Base-by-base conservation (phyloP, 768 basidiomycete genomes). In the Amyloporia xantha region DNA sequence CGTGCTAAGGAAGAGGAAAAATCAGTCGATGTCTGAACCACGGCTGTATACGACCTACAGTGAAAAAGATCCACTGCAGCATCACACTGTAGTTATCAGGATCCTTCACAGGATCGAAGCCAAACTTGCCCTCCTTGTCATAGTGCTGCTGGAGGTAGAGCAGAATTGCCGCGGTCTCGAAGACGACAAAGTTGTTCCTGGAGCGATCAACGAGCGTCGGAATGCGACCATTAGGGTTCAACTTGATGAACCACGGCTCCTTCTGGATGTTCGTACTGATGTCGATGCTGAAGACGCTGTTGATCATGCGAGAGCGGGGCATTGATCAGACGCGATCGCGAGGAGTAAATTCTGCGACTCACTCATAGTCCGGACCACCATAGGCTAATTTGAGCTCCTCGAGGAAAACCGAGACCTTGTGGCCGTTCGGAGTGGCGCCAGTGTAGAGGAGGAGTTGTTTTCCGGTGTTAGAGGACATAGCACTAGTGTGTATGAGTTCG, bases 21-120 rank as follows among this genome's bases (percentile, higher is more conserved):
- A n/a, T n/a, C n/a, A n/a, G 36, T 30, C 43, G 20, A 3, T 6
- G 9, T 27, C 23, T 15, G 30, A n/a, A 3, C 21, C n/a, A 15
- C 24, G 10, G 23, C 25, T 27, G 25, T n/a, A n/a, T 10, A 17
- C 10, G 3, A 57, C 76, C 48, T 52, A 84, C 84, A 12, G 81
- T 76, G 55, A 91, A 93, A 71, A 91, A 89, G 44, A 92, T 80
- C 92, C 90, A 94, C 60, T 90, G 89, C 20, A 89, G 59, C 68
- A 79, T 73, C 66, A 86, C 82, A 59, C 79, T 84, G 58, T 83
- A 80, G 27, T 81, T 72, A 39, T 86, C 72, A 4, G 79, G 73
- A 2, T 78, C 67, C 15, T 60, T 70, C 17, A 56, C 65, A 3
- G 71, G 66, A 55, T 84, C 74, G 66, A 85, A 91, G 57, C 68